Conservation (phyloP, 2,329 filamentous ascomycete genomes). For the Claviceps purpurea region DNA sequence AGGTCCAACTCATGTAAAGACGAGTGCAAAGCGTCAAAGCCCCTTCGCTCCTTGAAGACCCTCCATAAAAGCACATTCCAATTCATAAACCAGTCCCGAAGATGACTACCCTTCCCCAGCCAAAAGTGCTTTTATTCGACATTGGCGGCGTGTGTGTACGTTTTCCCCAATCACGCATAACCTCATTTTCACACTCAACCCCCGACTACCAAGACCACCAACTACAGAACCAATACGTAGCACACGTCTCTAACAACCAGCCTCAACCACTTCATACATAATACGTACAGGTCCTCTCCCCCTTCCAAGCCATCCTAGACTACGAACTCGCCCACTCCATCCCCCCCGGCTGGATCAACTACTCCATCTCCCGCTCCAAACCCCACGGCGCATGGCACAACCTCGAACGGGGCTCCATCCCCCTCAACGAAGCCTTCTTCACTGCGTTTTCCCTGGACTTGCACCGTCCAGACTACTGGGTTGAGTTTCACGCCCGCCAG, state of each 20-base stretch:
- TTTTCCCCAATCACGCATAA: conserved; percentile 13
- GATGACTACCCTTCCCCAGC: conserved; percentile 35
- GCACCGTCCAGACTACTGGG: conserved; percentile 53
- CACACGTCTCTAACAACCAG: not conserved
- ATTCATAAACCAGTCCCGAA: conserved; percentile 14
- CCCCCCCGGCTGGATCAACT: conserved; percentile 82
- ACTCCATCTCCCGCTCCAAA: conserved; percentile 65
- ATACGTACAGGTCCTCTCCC: conserved; percentile 56
- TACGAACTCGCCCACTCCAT: conserved; percentile 70
- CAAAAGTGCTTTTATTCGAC: conserved; percentile 78
- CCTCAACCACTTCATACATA: not conserved
- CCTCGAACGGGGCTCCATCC: conserved; percentile 72
- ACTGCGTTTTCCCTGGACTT: conserved; percentile 63
- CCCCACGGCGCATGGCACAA: conserved; percentile 78
- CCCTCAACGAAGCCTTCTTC: conserved; percentile 65
- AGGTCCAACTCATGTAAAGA: too few relatives aligned
- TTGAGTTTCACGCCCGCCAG: conserved; percentile 41
- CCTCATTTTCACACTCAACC: not conserved
- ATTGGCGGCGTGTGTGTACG: conserved; percentile 94
- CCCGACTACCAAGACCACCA: too few relatives aligned
- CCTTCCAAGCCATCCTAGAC: conserved; percentile 84
- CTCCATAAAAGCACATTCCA: conserved; percentile 7
- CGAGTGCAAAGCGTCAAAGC: too few relatives aligned
- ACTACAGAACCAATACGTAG: not conserved
- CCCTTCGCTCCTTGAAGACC: not conserved